Conservation (phyloP, 1,284 basidiomycete species). For the Boletus mariae region DNA sequence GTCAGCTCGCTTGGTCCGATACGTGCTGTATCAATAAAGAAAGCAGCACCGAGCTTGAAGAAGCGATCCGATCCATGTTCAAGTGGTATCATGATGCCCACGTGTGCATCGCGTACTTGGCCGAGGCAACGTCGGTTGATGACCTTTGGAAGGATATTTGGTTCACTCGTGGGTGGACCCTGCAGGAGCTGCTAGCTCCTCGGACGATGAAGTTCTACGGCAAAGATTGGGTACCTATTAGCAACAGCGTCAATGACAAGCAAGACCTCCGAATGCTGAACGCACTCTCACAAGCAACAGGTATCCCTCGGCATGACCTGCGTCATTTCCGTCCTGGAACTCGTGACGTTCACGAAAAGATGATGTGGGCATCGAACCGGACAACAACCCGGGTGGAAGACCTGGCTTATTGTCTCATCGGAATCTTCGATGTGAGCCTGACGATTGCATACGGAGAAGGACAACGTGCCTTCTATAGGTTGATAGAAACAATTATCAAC, state of each 20-base stretch:
- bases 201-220: conserved; percentile 31
- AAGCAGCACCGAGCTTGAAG: conserved; percentile 31
- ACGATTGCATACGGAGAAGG: conserved; percentile 34
- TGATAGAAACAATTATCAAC: conserved; percentile 31
- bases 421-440: conserved; percentile 32
- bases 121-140: conserved; percentile 28
- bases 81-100: conserved; percentile 32
- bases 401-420: conserved; percentile 31
- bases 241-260: conserved; percentile 24
- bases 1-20: conserved; percentile 32
- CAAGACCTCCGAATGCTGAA: conserved; percentile 23
- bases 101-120: conserved; percentile 32
- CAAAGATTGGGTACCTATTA: conserved; percentile 24
- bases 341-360: conserved; percentile 26
- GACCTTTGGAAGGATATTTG: conserved; percentile 30
- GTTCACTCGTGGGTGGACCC: conserved; percentile 33
- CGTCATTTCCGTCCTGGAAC: conserved; percentile 28
- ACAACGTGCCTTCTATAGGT: conserved; percentile 27
- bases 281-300: conserved; percentile 28
- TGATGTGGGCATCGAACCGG: conserved; percentile 34
- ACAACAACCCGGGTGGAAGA: conserved; percentile 34
- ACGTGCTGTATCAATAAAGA: conserved; percentile 31
- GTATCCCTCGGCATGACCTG: conserved; percentile 27
- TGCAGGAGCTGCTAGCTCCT: conserved; percentile 30
- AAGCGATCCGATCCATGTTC: conserved; percentile 33